Base-by-base conservation (phyloP, 2,329 filamentous ascomycete genomes). In the Nectriaceae sp. region DNA sequence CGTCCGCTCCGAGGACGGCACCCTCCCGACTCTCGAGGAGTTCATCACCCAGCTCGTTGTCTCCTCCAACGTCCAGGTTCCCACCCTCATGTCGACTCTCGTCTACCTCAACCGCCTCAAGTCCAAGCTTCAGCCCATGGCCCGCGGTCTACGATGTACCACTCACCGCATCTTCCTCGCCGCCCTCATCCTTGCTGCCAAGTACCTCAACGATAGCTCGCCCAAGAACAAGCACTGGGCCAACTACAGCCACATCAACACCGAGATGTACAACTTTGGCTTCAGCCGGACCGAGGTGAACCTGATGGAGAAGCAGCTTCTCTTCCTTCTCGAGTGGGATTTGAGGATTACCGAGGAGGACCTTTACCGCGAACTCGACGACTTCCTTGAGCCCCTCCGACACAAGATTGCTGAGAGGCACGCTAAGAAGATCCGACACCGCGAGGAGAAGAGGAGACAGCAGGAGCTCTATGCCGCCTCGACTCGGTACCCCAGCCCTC, bases 161-260 rank as follows among this genome's bases (percentile, higher is more conserved):
- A 90, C 93, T 40, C 94, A 99, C 77, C 88, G 94, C 63, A 97
- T 99, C 79, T 97, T 99, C 75, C 82, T 99, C 41, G 93, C 90
- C 36, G 78, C 89, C 15, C 84, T 93, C 58, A 94, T 94, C 65
- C 78, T 87, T 39, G 85, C 94, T 2, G 93, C 94, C 62, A 99
- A 99, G 85, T 97, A 97, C 71, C 82, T 97, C 61, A 97, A 99
- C 71, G 94, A 97, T 78, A 96, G 91, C 53, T 97, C 91, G 11
- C 94, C 94, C 55, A 97, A 97, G 85, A 99, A 99, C 83, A 97
- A 97, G 85, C 94, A 99, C 80, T 99, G 94, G 94, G 92, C 94
- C 57, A 87, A 85, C 64, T 99, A 97, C 78, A 96, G 88, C 51
- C 76, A 86, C 63, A 86, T 96, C 60, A 87, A 78, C 69, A 84